Conservation (phyloP, 148 eudicot genomes). For the Amaranthus cruentus region DNA sequence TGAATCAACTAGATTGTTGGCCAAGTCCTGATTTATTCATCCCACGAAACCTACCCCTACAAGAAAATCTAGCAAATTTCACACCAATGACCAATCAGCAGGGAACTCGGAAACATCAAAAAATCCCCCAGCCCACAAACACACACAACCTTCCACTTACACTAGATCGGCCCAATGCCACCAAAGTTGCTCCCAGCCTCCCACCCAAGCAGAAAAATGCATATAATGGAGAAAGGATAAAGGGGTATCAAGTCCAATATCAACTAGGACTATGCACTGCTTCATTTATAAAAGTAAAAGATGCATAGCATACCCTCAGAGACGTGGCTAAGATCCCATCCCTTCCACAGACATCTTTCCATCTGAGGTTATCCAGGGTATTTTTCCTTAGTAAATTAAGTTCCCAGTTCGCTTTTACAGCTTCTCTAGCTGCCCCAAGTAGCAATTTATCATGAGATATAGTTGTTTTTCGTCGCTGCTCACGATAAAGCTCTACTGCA, state of each 20-base stretch:
- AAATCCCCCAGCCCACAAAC: too few relatives aligned
- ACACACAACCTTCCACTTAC: too few relatives aligned
- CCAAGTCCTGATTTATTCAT: too few relatives aligned
- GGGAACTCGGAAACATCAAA: too few relatives aligned
- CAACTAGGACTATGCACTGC: slow-evolving; percentile 1
- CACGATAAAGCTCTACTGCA: slow-evolving; percentile 94
- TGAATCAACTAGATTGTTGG: too few relatives aligned
- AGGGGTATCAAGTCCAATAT: not conserved
- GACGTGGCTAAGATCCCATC: slow-evolving; percentile 84
- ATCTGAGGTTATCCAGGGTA: slow-evolving; percentile 65
- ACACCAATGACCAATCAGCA: too few relatives aligned
- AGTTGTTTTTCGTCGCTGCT: slow-evolving; percentile 80
- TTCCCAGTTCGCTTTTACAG: slow-evolving; percentile 97
- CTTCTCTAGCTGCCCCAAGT: slow-evolving; percentile 96
- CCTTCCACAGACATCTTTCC: slow-evolving; percentile 87
- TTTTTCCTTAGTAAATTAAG: slow-evolving; percentile 62
- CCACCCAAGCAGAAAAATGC: too few relatives aligned
- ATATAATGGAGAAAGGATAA: not conserved
- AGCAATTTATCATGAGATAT: slow-evolving; percentile 95
- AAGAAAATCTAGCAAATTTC: too few relatives aligned
- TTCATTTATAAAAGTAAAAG: not conserved
- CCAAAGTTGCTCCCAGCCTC: too few relatives aligned
- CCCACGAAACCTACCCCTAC: too few relatives aligned
- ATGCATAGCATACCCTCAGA: slow-evolving; percentile 53
- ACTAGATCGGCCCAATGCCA: too few relatives aligned